Conservation (phyloP, 2,329 filamentous ascomycete species). For the Colletotrichum sp. region DNA sequence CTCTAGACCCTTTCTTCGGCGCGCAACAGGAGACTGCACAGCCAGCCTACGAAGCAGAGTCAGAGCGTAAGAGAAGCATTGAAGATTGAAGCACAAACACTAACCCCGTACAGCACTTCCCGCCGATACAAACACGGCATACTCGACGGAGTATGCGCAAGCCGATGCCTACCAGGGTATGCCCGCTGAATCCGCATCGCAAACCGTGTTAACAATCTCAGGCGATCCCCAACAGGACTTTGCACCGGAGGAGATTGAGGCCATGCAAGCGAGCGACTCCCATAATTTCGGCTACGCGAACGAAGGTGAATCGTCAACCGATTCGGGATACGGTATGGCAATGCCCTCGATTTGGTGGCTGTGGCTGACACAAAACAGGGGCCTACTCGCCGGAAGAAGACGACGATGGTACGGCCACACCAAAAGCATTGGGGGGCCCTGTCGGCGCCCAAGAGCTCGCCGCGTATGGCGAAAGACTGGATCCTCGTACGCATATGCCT, state of each 20-base stretch:
- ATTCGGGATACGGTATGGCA: conserved; percentile 13
- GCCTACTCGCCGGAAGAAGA: conserved; percentile 26
- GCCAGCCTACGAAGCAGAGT: not conserved
- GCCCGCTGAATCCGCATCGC: not conserved
- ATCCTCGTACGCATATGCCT: conserved; percentile 37
- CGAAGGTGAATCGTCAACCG: conserved; percentile 3
- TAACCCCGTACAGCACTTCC: not conserved
- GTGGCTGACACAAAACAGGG: not conserved
- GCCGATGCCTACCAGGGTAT: not conserved
- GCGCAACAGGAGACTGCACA: not conserved
- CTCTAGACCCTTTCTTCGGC: conserved; percentile 11
- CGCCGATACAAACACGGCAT: not conserved
- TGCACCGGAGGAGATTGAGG: not conserved
- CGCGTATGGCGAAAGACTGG: conserved; percentile 25
- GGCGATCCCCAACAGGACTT: not conserved
- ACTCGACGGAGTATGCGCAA: not conserved
- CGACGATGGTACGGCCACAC: conserved; percentile 27
- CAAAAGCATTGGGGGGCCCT: not conserved
- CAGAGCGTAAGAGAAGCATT: not conserved
- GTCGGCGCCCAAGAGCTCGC: conserved; percentile 3
- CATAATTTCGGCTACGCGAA: not conserved
- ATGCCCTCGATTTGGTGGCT: not conserved
- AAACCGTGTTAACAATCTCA: not conserved
- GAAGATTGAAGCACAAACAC: not conserved
- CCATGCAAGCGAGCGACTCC: not conserved